These are phyloP conservation scores for Penicillium roqueforti DNA, from an alignment of 495 filamentous ascomycete genomes.

Conservation along the genomic window DNA sequence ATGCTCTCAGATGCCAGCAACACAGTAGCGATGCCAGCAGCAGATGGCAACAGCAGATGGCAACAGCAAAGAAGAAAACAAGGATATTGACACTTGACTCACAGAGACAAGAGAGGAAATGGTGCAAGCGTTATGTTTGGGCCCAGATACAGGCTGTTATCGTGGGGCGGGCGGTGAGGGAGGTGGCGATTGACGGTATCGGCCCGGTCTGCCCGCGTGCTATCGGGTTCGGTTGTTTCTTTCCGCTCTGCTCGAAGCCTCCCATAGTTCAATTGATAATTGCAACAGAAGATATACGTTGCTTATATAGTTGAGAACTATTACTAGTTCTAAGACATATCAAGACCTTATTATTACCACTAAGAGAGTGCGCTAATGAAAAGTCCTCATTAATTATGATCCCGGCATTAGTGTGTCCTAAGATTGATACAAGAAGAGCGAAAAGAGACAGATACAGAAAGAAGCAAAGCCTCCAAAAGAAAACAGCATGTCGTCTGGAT, in stretches of 20 bases:
- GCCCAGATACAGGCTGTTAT: constrained; percentile 18
- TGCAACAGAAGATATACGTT: background rate
- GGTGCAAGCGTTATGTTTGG: constrained; percentile 10
- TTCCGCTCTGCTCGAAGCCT: too few relatives aligned
- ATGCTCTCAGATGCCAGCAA: background rate
- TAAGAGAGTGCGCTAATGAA: background rate
- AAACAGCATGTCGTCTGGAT: background rate
- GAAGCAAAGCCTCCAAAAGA: background rate
- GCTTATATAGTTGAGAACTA: background rate
- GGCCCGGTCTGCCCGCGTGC: background rate
- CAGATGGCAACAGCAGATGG: background rate
- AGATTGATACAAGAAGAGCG: constrained; percentile 6
- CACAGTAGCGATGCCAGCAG: background rate
- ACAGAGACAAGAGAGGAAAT: constrained; percentile 1
- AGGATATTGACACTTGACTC: background rate
- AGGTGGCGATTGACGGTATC: constrained; percentile 14
- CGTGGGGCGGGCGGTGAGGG: constrained; percentile 17
- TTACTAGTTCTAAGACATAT: background rate
- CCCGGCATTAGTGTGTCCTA: background rate
- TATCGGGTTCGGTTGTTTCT: background rate
- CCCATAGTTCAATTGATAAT: too few relatives aligned
- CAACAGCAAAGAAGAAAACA: background rate
- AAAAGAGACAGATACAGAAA: background rate
- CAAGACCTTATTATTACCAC: background rate
- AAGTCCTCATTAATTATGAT: background rate